Evolutionary conservation across 371 early-diverging fungal genomes (phyloP), one percentile per base, ranked within the genome.

Genomic region (Syncephalastrum monosporum): DNA sequence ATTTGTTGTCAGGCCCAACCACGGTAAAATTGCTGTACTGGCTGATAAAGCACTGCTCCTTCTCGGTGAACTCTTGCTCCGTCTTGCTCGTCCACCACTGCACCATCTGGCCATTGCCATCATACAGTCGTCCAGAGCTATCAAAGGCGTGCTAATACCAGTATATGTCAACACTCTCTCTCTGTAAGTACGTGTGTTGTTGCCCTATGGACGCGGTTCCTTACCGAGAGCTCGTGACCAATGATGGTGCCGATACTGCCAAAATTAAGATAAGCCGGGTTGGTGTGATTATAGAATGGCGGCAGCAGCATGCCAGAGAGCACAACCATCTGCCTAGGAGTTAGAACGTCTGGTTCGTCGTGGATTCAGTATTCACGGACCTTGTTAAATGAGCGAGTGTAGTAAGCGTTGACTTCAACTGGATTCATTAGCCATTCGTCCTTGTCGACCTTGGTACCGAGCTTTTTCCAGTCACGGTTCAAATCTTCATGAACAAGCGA

Each of bases 51-150:
- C 89, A 87, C 55, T 79, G 61, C 0, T 85, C 59, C 27, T 63
- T 64, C 29, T 74, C 56, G 12, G 78, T 67, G 59, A 86, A 91
- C 16, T 72, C 67, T n/a, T 44, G 47, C 3, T 63, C 53, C 0
- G 87, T 82, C 10, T 53, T 48, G 3, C 81, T 70, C 3, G 83
- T 74, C 90, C 90, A 90, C 92, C 92, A 91, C 54, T 82, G 72
- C 4, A 45, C 62, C 17, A 69, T 33, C 43, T 52, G 41, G 3
- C 79, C 77, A n/a, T 72, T 45, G 23, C 62, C 61, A 56, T 89
- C 82, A 58, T 72, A 88, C 41, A 73, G 62, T 15, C 82, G 74
- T 19, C 91, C 88, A 1, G 56, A 46, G 48, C 68, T 75, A 56
- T 82, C 82, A 50, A 80, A 78, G 3, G 70, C 77, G 51, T 82